Base-by-base conservation (phyloP, 2,329 filamentous ascomycete species). In the Periconia macrospinosa region DNA sequence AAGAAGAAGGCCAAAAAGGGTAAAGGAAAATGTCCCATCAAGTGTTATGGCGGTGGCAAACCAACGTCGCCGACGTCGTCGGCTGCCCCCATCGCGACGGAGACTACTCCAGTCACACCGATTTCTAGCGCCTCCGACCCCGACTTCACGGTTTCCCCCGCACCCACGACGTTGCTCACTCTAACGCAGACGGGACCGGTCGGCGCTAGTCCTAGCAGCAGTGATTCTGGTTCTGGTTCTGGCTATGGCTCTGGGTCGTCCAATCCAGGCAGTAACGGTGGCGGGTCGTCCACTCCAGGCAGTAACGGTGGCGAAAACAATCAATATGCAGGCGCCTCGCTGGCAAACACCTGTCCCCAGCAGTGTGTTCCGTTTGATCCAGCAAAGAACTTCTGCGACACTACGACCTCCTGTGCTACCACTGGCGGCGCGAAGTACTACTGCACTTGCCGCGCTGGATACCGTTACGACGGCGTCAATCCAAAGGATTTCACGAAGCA, bases 371-470 rank as follows among this genome's bases (percentile, higher is more conserved):
- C 65, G 0, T 63, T 62, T 54, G 54, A 66, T 47, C 62, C 65
- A 9, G 45, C 53, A 0, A 43, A 54, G 40, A 69, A 68, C 55
- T 61, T 60, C 52, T 70, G 66, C 56, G 65, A 67, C 48, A 53
- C 54, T 41, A 60, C 62, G 1, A 63, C 65, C 0, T 55, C 60
- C 30, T 69, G 67, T 50, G 49, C 57, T 0, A 66, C 63, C 0
- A 61, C 61, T 11, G 62, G 63, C 5, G 64, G 60, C 6, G 58
- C 52, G 49, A 62, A 62, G 30, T 62, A 66, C 56, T 66, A 67
- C 54, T 69, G 68, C 42, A 63, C 63, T 3, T 71, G 67, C 58
- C 49, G 65, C 18, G 66, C 66, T 19, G 68, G 67, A 1, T 69
- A 51, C 52, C 56, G 60, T 41, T 49, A 57, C 2, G 59, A 62